Base-by-base conservation (phyloP, 768 basidiomycete genomes). In the Boletellus ananas region DNA sequence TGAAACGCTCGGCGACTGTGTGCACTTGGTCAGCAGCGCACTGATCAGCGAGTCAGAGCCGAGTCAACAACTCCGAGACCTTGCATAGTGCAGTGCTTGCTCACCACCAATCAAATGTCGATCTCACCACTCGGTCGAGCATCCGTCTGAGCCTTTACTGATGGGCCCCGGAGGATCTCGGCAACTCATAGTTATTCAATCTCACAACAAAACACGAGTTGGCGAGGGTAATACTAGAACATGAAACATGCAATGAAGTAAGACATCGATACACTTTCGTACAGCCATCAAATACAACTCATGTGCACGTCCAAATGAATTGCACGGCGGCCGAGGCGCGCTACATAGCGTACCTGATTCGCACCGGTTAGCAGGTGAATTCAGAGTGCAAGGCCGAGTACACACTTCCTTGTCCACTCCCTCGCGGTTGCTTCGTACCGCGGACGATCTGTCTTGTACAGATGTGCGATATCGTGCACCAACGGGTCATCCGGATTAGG, bases 321-420 rank as follows among this genome's bases (percentile, higher is more conserved):
- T 58, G 63, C 50, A 55, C 45, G 47, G 47, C 25, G 36, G 65
- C 66, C 50, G 34, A 59, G 42, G 60, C 53, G 48, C 62, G 58
- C 70, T 80, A 82, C 80, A 83, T 81, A 56, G 81, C 76, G 56
- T 77, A 77, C 58, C 74, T 76, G 27, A 21, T 21, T 12, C 4
- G 36, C 25, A 43, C 18, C 20, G 16, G 46, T 58, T 23, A 56
- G 51, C 17, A 13, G 20, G 39, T 23, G 36, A 31, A 34, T 34
- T 13, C 2, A 46, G n/a, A 37, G 8, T 3, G 25, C 7, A 21
- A 38, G 10, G n/a, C 25, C 0, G 7, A 3, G 20, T 21, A 71
- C 90, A 60, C 66, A 98, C 94, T 98, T 98, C 83, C 95, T 87
- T 71, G 95, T 95, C 95, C 95, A 99, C 79, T 99, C 96, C 74